Evolutionary conservation across 2,329 filamentous ascomycete genomes (phyloP).

Genomic region (Alternaria infectoria): DNA sequence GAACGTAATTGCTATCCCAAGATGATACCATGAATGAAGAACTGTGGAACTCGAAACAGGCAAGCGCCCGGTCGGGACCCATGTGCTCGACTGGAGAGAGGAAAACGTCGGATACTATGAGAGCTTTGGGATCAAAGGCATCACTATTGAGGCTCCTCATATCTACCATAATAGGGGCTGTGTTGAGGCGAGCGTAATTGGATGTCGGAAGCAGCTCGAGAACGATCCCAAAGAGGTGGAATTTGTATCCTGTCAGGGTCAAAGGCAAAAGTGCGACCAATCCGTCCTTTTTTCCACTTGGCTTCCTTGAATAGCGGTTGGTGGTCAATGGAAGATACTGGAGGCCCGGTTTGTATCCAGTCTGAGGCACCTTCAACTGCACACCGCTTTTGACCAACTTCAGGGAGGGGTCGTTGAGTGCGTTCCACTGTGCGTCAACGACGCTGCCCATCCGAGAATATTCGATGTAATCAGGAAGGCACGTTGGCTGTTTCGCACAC

Average conservation of each 20-base stretch:
- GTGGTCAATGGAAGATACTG: too few relatives aligned
- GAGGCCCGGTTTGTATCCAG: too few relatives aligned
- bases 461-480: not conserved
- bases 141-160: not conserved
- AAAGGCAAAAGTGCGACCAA: not conserved
- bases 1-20: not conserved
- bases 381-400: not conserved
- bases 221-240: not conserved
- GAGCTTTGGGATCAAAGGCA: too few relatives aligned
- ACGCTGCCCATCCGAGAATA: not conserved
- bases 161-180: not conserved
- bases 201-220: not conserved
- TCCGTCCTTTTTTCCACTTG: not conserved
- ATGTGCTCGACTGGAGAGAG: too few relatives aligned
- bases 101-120: too few relatives aligned
- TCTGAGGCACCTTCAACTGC: not conserved
- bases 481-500: not conserved
- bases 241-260: not conserved
- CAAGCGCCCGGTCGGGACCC: too few relatives aligned
- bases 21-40: not conserved
- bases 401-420: not conserved
- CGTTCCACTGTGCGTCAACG: too few relatives aligned
- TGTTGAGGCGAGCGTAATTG: not conserved
- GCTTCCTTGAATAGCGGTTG: not conserved
- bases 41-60: not conserved